A percentile compares a stretch with the other conserved stretches of the same genome.
Evolutionary conservation across 1,139 yeast genomes (phyloP).

Genomic region (Suhomyces wounanorum): DNA sequence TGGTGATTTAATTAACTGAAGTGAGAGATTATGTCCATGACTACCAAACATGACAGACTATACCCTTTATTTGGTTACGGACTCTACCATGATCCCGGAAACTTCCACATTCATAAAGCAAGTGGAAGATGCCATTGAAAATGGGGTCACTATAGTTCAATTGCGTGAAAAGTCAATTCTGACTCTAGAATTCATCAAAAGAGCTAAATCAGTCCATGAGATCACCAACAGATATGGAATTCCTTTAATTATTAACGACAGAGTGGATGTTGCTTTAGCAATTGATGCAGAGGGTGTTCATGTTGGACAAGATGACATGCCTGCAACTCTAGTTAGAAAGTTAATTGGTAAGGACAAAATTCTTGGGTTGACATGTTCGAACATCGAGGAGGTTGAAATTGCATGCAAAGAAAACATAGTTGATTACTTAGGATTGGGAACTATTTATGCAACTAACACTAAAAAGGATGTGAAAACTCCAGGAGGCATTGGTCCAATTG

Average conservation of each 20-base stretch:
- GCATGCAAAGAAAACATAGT: slow-evolving; percentile 59
- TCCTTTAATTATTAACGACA: slow-evolving; percentile 84
- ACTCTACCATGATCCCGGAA: slow-evolving; percentile 72
- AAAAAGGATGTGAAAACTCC: slow-evolving; percentile 54
- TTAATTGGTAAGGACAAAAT: slow-evolving; percentile 74
- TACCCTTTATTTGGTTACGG: slow-evolving; percentile 77
- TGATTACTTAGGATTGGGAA: slow-evolving; percentile 88
- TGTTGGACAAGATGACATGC: slow-evolving; percentile 93
- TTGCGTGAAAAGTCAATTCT: slow-evolving; percentile 76
- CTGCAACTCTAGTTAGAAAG: slow-evolving; percentile 57
- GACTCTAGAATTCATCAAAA: slow-evolving; percentile 64
- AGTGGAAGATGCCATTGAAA: slow-evolving; percentile 60
- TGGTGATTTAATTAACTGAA: background rate
- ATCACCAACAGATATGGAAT: slow-evolving; percentile 61
- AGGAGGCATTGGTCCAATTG: slow-evolving; percentile 61
- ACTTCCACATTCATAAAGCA: slow-evolving; percentile 60
- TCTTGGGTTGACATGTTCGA: slow-evolving; percentile 76
- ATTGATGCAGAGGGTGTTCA: slow-evolving; percentile 91
- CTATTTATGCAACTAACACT: slow-evolving; percentile 74
- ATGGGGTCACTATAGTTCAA: slow-evolving; percentile 83
- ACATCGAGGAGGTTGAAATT: slow-evolving; percentile 54
- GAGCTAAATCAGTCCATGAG: slow-evolving; percentile 62
- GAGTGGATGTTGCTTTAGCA: slow-evolving; percentile 89
- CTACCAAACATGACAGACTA: slow-evolving; percentile 43
- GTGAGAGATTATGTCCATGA: background rate